Evolutionary conservation across 805 yeast species (phyloP), one percentile per base, ranked within the genome.

Genomic region (Hanseniaspora clermontiae): DNA sequence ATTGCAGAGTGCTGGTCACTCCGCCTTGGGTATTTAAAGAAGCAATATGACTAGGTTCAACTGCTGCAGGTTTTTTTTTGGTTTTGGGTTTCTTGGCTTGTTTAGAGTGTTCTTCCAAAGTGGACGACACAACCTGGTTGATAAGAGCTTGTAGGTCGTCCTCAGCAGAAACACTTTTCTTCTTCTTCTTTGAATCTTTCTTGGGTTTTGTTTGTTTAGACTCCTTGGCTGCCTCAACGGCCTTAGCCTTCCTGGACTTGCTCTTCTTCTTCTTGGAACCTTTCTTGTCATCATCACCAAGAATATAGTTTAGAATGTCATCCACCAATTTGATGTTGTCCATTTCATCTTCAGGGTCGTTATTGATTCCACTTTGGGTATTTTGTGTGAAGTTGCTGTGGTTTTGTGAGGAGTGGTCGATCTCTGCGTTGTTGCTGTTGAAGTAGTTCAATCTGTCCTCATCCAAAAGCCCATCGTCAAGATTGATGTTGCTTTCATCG

Each of bases 81-180:
- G 55, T 24, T 12, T 58, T 29, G 20, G 59, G 57, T 12, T 55
- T 31, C 5, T 52, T 19, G 19, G 66, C 57, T 46, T 66, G 66
- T 17, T 61, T 64, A 57, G 68, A 70, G 57, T 68, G 68, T 10
- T 70, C 70, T 45, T 64, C 66, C 24, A 67, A 57, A 0, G 71
- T 66, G 5, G 67, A 69, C 42, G 67, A 53, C 8, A 53, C 70
- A 1, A 68, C 70, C 20, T 67, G 57, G 1, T 70, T 69, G 43
- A 65, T 66, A 36, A 70, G 64, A 52, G 68, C 71, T 9, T 62
- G 63, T 39, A 65, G 19, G 50, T 64, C 61, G 1, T 64, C 63
- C 34, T 60, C 59, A 12, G 49, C 59, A 27, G 34, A 36, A n/a
- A 29, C 15, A 42, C 40, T 43, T 29, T 52, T 52, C 54, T 60